Evolutionary conservation across 805 yeast genomes (phyloP), one percentile per base, ranked within the genome.

Genomic region (Zygoascus ofunaensis): DNA sequence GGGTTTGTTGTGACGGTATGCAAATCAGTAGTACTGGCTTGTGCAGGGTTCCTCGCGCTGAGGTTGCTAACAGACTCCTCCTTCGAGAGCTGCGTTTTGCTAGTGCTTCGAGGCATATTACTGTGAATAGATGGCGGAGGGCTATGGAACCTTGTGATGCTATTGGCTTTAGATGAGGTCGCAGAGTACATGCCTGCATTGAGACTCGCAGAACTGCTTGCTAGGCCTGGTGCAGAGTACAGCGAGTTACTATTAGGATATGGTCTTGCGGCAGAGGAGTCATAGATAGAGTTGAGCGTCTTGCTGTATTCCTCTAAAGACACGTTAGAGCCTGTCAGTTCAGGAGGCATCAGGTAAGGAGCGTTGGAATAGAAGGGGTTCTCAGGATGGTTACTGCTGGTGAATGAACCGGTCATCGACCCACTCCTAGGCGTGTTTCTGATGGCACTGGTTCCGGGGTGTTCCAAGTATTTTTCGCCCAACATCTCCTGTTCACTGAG

Each of bases 301-400:
- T 54, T 49, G 34, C 52, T 41, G 47, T 54, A 57, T 39, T 53
- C 55, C 33, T 53, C 58, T 26, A 51, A 42, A 12, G 55, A 49
- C 17, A 41, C 19, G 39, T 52, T 52, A 33, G 53, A 50, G 26
- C 37, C 43, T n/a, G 48, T 35, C 20, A 45, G 24, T 30, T 53
- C 55, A 15, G 52, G 57, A 34, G 47, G 52, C 44, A 45, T 15
- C 19, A 53, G 34, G 40, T 53, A 54, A 2, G 53, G 55, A 8
- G 44, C 48, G 21, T 46, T 32, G 19, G 51, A 32, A 41, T 44
- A 33, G 48, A 53, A 37, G 21, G 56, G 55, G 41, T 51, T 50
- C 8, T 42, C 45, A 3, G 41, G 33, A 14, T 37, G 17, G 19
- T 15, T 5, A 4, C 18, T 18, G 15, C 37, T 32, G 24, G 39